Base-by-base conservation (phyloP, 2,329 filamentous ascomycete species). In the Tothia fuscella region DNA sequence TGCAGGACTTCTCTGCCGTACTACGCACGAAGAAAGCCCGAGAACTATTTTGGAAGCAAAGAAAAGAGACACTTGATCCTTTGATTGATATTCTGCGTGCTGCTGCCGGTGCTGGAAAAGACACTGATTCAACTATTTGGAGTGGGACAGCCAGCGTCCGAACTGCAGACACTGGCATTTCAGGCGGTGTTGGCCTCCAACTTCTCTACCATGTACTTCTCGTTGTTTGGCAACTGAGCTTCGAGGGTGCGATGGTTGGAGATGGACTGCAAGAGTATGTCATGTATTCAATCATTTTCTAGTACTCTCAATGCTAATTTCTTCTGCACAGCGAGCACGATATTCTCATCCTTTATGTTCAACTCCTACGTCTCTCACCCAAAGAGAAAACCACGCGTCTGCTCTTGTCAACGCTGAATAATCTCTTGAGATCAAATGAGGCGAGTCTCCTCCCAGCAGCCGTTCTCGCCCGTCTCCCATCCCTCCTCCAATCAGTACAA, bases 331-430 rank as follows among this genome's bases (percentile, higher is more conserved):
- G 88, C 51, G 88, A 95, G 62, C 86, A 94, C 63, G 88, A 96
- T 55, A 81, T 96, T 50, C 74, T 96, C 48, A 73, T 87, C 35
- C 75, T 96, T 33, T 95, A 94, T 61, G 87, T 84, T n/a, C 83
- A 93, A 50, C 78, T 98, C 28, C 71, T 98, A 42, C 82, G 87
- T 42, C 70, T 94, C 31, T 96, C 91, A 2, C 88, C 89, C 33
- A 98, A 98, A 62, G 91, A 96, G 60, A 98, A 98, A 71, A 96
- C 89, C 1, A 96, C 89, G 1, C 80, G 91, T 22, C 73, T 98
- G 41, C 76, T 95, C 34, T 72, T 96, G 33, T 87, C 87, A 7
- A 95, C 89, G 6, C 74, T 98, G 30, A 75, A 82, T 58, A 96
- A 94, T 63, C 78, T 98, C 33, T 76, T 95, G 28, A 85, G 69